These are phyloP conservation scores for Botrytis paeoniae DNA, from an alignment of 2,329 filamentous ascomycete species.

Conservation along the genomic window DNA sequence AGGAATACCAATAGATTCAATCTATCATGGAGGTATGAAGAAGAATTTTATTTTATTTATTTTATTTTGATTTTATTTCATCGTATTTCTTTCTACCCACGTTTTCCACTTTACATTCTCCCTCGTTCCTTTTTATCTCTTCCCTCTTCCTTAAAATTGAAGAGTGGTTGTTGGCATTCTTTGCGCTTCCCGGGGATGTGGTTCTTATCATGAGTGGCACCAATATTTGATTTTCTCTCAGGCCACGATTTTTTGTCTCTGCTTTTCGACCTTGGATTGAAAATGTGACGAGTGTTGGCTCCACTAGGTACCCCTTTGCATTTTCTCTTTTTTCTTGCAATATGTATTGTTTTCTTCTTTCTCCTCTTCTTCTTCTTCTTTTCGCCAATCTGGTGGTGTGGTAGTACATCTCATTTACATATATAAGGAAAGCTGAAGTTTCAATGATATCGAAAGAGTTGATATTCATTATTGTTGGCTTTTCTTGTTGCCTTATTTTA, in stretches of 20 bases:
- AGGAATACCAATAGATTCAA: background rate
- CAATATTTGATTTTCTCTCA: background rate
- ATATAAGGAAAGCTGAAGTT: background rate
- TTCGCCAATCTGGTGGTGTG: background rate
- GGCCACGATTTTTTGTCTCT: background rate
- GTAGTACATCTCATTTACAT: background rate
- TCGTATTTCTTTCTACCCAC: background rate
- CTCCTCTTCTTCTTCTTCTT: background rate
- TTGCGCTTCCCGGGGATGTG: background rate
- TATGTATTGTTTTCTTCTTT: background rate
- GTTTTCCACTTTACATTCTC: background rate
- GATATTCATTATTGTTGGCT: background rate
- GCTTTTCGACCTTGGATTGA: background rate
- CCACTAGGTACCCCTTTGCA: conserved; percentile 4
- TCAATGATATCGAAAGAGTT: background rate
- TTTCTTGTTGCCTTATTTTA: background rate
- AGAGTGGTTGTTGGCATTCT: background rate
- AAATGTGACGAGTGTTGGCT: conserved; percentile 10
- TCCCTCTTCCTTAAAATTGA: background rate
- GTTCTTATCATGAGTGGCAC: conserved; percentile 6
- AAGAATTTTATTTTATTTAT: background rate
- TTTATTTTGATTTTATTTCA: too few relatives aligned
- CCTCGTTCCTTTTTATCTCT: background rate
- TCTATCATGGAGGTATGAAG: conserved; percentile 28
- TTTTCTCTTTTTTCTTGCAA: background rate